A percentile compares a stretch with the other conserved stretches of the same genome.
phyloP scores from a whole-genome alignment of 345 rosid genomes.

The Camelina laxa region DNA sequence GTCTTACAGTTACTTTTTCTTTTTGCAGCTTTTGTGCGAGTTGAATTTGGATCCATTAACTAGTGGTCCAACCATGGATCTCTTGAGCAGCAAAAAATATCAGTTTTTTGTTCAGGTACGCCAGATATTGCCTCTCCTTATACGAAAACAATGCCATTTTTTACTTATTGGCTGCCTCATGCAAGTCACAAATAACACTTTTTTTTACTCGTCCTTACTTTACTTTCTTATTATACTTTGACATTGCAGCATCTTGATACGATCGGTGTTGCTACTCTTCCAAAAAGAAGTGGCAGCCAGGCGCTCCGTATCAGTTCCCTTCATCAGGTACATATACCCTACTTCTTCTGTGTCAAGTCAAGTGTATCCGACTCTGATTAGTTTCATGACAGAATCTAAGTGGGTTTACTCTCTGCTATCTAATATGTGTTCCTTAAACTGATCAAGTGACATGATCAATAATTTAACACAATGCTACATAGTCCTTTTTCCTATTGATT shows the following conservation, averaged over 20 bases:
- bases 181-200: neutral
- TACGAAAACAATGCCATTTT: slow-evolving; percentile 3
- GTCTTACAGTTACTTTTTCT: slow-evolving; percentile 27
- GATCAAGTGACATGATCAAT: slow-evolving; percentile 16
- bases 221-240: slow-evolving; percentile 15
- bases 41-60: slow-evolving; percentile 86
- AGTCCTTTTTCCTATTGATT: slow-evolving; percentile 14
- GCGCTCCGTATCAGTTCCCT: slow-evolving; percentile 90
- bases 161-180: slow-evolving; percentile 9
- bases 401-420: neutral
- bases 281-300: slow-evolving; percentile 81
- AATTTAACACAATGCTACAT: slow-evolving; percentile 1
- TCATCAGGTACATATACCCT: slow-evolving; percentile 71
- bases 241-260: slow-evolving; percentile 78
- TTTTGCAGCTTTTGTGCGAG: slow-evolving; percentile 80
- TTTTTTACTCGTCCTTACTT: slow-evolving; percentile 7
- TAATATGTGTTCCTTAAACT: slow-evolving; percentile 5
- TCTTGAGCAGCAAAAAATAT: slow-evolving; percentile 77
- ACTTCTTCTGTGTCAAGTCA: slow-evolving; percentile 2
- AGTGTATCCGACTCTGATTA: slow-evolving; percentile 11
- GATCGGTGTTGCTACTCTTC: slow-evolving; percentile 86
- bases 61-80: slow-evolving; percentile 81
- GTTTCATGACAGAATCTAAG: slow-evolving; percentile 1
- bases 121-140: slow-evolving; percentile 23
- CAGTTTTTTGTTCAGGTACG: slow-evolving; percentile 81